Conservation (phyloP, 495 filamentous ascomycete species). For the Penicillium flavigenum region DNA sequence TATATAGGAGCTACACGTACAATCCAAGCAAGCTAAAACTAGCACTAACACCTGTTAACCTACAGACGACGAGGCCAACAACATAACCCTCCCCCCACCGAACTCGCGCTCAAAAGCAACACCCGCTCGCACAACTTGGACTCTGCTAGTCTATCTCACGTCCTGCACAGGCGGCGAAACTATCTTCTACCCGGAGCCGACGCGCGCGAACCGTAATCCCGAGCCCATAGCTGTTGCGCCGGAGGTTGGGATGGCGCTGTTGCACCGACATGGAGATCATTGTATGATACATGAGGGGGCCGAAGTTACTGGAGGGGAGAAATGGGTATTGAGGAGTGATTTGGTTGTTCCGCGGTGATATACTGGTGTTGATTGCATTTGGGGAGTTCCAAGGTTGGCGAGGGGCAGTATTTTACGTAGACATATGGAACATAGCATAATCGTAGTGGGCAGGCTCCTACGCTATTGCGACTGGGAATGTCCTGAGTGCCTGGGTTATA, state of each 20-base stretch:
- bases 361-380: neutral
- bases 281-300: constrained; percentile 89
- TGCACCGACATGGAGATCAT: constrained; percentile 86
- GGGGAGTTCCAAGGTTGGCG: neutral
- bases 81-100: constrained; percentile 54
- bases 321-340: constrained; percentile 91
- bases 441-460: neutral
- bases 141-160: constrained; percentile 83
- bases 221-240: constrained; percentile 65
- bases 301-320: constrained; percentile 78
- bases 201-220: constrained; percentile 49
- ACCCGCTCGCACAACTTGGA: constrained; percentile 86
- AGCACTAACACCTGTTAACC: neutral
- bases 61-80: constrained; percentile 77
- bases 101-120: constrained; percentile 33
- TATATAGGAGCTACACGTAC: too few relatives aligned
- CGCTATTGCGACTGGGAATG: neutral
- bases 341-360: constrained; percentile 64
- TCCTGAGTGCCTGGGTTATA: neutral
- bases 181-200: constrained; percentile 80
- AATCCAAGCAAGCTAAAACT: too few relatives aligned
- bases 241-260: constrained; percentile 77
- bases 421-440: neutral
- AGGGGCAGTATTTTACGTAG: neutral
- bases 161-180: constrained; percentile 83